Base-by-base conservation (phyloP, 768 basidiomycete species). In the Inosperma sp. region DNA sequence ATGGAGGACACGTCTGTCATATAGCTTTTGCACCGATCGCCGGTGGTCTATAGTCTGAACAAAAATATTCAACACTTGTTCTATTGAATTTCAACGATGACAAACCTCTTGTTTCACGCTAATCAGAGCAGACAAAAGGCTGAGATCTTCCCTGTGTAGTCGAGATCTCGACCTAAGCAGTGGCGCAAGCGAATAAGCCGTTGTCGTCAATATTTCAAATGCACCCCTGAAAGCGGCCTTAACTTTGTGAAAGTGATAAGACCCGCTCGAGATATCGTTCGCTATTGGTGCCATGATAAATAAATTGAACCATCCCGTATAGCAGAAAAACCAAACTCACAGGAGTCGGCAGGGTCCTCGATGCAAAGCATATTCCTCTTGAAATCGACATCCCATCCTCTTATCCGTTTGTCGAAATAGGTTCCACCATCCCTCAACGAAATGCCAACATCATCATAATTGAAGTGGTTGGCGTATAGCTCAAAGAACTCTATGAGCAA, bases 401-500 rank as follows among this genome's bases (percentile, higher is more conserved):
- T 70, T 51, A 80, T 74, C 47, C 74, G 69, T 68, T 97, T 98
- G 66, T 72, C 80, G 62, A 84, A 98, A 69, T 98, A 98, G 26
- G 80, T 83, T 14, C 96, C 96, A 3, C 93, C 91, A 29, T 89
- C 79, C 33, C 86, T 78, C 17, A 98, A 65, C 10, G 91, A 93
- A 56, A 99, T 90, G 7, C 95, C 95, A 14, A 86, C 82, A 61
- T 89, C 83, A 48, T 86, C 81, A 58, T 92, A 96, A 66, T 94
- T 93, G 78, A 97, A 98, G 65, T 83, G 83, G 42, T 77, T 73
- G 13, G 94, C 95, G 65, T 98, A 98, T 10, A 95, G 75, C 73
- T 98, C 94, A 62, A 98, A 96, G 65, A 98, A 97, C 68, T 99
- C 96, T 75, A 97, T 81, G 37, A 96, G 78, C 48, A 99, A 71